phyloP scores from a whole-genome alignment of 129 eudicot species.

The Lonicera japonica region DNA sequence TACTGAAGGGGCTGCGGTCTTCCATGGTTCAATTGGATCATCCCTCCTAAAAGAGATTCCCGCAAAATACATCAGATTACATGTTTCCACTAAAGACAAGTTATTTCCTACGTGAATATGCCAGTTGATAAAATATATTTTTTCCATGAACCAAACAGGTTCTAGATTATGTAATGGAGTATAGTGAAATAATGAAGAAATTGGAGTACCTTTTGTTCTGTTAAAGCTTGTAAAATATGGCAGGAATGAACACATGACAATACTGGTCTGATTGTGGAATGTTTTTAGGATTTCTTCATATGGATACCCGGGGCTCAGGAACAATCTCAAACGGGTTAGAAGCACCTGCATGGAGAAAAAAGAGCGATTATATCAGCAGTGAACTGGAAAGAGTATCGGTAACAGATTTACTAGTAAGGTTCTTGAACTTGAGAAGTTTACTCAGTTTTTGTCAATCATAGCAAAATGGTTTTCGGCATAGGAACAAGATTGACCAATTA shows the following conservation, averaged over 20 bases:
- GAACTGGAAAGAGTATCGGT: not conserved
- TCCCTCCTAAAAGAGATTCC: conserved; percentile 28
- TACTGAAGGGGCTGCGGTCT: conserved; percentile 58
- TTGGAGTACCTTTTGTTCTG: conserved; percentile 59
- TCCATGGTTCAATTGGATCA: conserved; percentile 50
- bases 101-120: too few relatives aligned
- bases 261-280: conserved; percentile 76
- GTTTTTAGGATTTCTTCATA: conserved; percentile 73
- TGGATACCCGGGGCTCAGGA: conserved; percentile 92
- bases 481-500: not conserved
- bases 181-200: not conserved
- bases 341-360: conserved; percentile 47
- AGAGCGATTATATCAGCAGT: conserved; percentile 5
- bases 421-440: too few relatives aligned
- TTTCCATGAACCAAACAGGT: too few relatives aligned
- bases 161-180: not conserved
- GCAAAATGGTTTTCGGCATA: not conserved
- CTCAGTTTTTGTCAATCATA: not conserved
- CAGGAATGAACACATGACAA: conserved; percentile 72
- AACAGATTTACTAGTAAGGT: not conserved
- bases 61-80: not conserved
- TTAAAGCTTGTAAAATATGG: conserved; percentile 66
- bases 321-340: conserved; percentile 79
- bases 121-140: too few relatives aligned
- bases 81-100: not conserved